Evolutionary conservation across 345 rosid species (phyloP), one percentile per base, ranked within the genome.

Genomic region (Sisymbrium irio): DNA sequence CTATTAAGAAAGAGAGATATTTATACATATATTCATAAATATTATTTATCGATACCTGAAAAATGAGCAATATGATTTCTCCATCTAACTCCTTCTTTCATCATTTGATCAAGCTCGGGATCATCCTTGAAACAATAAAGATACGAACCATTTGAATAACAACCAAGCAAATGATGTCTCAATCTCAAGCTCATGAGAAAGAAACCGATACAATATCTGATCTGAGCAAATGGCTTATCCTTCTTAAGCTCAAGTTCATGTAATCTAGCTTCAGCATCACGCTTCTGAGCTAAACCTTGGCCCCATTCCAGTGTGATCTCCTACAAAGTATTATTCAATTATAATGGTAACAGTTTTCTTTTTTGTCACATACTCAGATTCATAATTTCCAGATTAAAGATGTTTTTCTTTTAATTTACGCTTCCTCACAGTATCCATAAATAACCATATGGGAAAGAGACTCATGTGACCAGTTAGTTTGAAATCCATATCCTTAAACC

Each of bases 31-130:
- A n/a, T n/a, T n/a, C n/a, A n/a, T n/a, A n/a, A n/a, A n/a, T n/a
- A n/a, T n/a, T n/a, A n/a, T n/a, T 3, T 8, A 67, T 20, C 25
- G 67, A 61, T 82, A 89, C 98, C 97, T 89, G 88, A 46, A 94
- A 91, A 78, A 81, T 94, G 97, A 20, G 92, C 97, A 97, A 94
- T 92, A 20, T 96, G 95, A 82, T 94, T 97, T 62, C 97, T 97
- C 86, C 86, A 94, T 79, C 99, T 81, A 45, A 83, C 46, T 78
- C 87, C 82, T 2, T 92, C 89, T 84, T 82, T 94, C 79, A 89
- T 70, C 86, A 87, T 82, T 44, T 69, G 79, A 64, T 94, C 93
- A n/a, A 94, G 97, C 76, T 91, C 93, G 0, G 96, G 96, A 78
- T 95, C 99, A 74, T 92, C 98, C 79, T 97, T 89, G 86, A 75